phyloP scores from a whole-genome alignment of 441 rosid genomes.

The Isatis lusitanica region DNA sequence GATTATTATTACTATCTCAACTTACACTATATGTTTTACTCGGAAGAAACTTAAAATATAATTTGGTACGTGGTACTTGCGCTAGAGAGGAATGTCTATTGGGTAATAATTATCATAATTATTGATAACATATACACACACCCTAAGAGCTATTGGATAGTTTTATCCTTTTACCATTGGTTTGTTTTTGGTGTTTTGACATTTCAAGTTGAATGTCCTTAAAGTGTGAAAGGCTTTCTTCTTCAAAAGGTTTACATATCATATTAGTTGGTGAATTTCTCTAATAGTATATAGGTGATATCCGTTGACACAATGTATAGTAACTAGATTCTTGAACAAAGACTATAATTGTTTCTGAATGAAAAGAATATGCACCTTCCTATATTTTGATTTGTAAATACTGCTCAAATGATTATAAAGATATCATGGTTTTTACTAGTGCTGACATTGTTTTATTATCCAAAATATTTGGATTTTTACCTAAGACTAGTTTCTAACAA shows the following conservation, averaged over 20 bases:
- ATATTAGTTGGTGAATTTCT: background rate
- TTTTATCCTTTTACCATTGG: background rate
- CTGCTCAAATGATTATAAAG: background rate
- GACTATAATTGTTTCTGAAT: background rate
- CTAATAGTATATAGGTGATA: background rate
- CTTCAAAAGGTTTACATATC: background rate
- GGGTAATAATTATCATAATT: background rate
- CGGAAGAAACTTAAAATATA: conserved; percentile 3
- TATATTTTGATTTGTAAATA: background rate
- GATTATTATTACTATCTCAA: conserved; percentile 21
- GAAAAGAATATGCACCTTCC: background rate
- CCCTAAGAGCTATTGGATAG: background rate
- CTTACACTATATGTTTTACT: conserved; percentile 18
- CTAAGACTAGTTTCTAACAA: background rate
- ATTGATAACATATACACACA: background rate
- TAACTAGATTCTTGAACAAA: background rate
- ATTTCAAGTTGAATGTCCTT: background rate
- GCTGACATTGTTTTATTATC: background rate
- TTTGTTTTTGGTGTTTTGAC: background rate
- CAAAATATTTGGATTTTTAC: background rate
- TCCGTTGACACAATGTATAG: background rate
- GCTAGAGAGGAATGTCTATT: conserved; percentile 16
- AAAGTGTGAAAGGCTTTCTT: background rate
- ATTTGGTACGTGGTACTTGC: background rate
- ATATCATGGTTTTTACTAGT: background rate